A percentile compares a stretch with the other conserved stretches of the same genome.
phyloP scores from a whole-genome alignment of 257 asterid species.

The Solanum pimpinellifolium region DNA sequence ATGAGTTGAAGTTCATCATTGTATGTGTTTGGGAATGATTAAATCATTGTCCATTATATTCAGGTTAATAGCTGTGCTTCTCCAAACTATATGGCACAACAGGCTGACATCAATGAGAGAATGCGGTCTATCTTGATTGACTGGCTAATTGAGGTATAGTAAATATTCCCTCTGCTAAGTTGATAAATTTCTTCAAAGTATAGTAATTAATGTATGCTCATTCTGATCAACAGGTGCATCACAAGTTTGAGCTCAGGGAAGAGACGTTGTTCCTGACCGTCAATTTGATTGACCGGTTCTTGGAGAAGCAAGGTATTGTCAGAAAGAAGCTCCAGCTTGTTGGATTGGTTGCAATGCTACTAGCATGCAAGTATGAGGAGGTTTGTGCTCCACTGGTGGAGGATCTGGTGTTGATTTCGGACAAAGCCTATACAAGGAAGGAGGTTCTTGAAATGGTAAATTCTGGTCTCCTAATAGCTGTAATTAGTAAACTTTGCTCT shows the following conservation, averaged over 20 bases:
- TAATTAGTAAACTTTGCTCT: neutral
- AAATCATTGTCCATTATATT: neutral
- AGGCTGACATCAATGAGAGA: slow-evolving; percentile 67
- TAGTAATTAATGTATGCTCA: neutral
- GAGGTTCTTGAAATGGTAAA: slow-evolving; percentile 85
- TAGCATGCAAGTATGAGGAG: slow-evolving; percentile 95
- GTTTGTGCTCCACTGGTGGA: slow-evolving; percentile 82
- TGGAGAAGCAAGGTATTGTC: slow-evolving; percentile 63
- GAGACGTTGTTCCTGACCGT: slow-evolving; percentile 79
- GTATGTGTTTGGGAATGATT: neutral
- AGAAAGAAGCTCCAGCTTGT: slow-evolving; percentile 89
- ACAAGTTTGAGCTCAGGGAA: slow-evolving; percentile 80
- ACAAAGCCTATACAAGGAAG: slow-evolving; percentile 71
- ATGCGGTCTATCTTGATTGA: slow-evolving; percentile 88
- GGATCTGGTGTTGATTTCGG: slow-evolving; percentile 76
- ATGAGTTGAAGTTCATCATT: neutral
- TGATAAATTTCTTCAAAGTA: neutral
- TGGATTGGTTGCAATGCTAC: slow-evolving; percentile 80
- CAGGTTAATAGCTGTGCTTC: slow-evolving; percentile 72
- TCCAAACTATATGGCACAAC: slow-evolving; percentile 71
- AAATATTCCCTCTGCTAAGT: neutral
- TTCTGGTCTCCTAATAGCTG: neutral
- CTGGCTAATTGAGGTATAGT: slow-evolving; percentile 80
- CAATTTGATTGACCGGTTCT: slow-evolving; percentile 71
- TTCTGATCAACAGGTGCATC: slow-evolving; percentile 56